These are phyloP conservation scores for Austroboletus festivus DNA, from an alignment of 768 basidiomycete genomes.

Conservation along the genomic window DNA sequence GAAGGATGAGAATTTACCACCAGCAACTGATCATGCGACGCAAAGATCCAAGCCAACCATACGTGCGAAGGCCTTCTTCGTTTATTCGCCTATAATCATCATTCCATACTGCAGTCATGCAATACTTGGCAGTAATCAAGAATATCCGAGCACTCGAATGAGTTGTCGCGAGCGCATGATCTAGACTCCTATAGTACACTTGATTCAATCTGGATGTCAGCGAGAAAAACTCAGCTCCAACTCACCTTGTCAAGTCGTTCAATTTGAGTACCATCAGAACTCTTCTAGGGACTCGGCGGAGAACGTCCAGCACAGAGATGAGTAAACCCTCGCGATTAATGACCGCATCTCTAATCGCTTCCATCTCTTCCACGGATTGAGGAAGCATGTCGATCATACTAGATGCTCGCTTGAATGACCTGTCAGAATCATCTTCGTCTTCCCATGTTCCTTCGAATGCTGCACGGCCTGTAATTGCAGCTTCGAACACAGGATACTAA, in stretches of 20 bases:
- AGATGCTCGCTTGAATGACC: slow-evolving; percentile 56
- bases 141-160: slow-evolving; percentile 87
- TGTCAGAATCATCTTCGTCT: slow-evolving; percentile 32
- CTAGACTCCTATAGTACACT: slow-evolving; percentile 57
- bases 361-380: slow-evolving; percentile 75
- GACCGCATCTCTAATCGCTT: slow-evolving; percentile 79
- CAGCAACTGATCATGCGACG: slow-evolving; percentile 59
- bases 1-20: slow-evolving; percentile 53
- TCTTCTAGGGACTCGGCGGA: slow-evolving; percentile 80
- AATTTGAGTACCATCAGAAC: slow-evolving; percentile 82
- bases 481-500: slow-evolving; percentile 92
- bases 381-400: slow-evolving; percentile 73
- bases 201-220: not conserved
- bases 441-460: slow-evolving; percentile 64
- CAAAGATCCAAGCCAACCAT: slow-evolving; percentile 44
- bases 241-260: slow-evolving; percentile 79
- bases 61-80: slow-evolving; percentile 46
- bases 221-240: not conserved
- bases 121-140: slow-evolving; percentile 87
- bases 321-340: slow-evolving; percentile 80
- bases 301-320: slow-evolving; percentile 79
- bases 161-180: slow-evolving; percentile 84
- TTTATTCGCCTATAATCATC: slow-evolving; percentile 58
- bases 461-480: slow-evolving; percentile 85
- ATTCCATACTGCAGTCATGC: slow-evolving; percentile 73